These are phyloP conservation scores for Phialemoniopsis sp. DNA, from an alignment of 2,329 filamentous ascomycete species.

Conservation along the genomic window DNA sequence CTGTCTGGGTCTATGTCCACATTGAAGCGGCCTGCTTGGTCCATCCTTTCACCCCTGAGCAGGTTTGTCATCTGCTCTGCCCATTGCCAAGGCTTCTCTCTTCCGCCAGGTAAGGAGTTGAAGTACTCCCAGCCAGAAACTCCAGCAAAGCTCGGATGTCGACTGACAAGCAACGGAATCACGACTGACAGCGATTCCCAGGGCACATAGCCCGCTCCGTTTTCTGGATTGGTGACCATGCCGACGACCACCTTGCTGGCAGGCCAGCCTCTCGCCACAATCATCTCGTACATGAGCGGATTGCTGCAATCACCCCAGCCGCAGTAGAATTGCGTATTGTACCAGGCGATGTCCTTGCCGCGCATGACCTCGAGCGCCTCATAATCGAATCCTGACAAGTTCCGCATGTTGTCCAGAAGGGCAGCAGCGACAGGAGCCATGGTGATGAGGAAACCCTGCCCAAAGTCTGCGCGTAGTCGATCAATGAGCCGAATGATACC, in stretches of 20 bases:
- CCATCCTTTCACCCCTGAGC: constrained; percentile 18
- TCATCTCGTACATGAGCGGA: constrained; percentile 39
- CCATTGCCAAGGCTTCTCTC: constrained; percentile 67
- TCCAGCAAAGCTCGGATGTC: constrained; percentile 66
- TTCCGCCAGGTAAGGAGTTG: constrained; percentile 61
- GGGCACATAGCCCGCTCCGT: constrained; percentile 63
- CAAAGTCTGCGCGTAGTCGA: constrained; percentile 62
- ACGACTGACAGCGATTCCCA: constrained; percentile 53
- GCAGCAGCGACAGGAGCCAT: constrained; percentile 75
- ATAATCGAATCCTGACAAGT: constrained; percentile 74
- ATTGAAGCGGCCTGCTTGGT: background rate
- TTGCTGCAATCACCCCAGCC: constrained; percentile 69
- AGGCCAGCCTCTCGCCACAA: constrained; percentile 42
- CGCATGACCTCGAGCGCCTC: constrained; percentile 61
- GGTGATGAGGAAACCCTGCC: constrained; percentile 65
- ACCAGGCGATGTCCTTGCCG: constrained; percentile 67
- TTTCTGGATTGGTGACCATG: constrained; percentile 68
- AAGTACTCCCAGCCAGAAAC: constrained; percentile 90
- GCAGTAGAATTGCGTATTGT: constrained; percentile 82
- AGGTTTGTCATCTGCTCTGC: constrained; percentile 55
- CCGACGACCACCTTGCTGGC: constrained; percentile 69
- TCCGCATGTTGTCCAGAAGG: constrained; percentile 53
- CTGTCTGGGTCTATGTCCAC: constrained; percentile 17
- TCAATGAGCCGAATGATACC: constrained; percentile 62
- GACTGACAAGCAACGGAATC: constrained; percentile 49